phyloP scores from a whole-genome alignment of 345 rosid species.

The Mangifera indica region DNA sequence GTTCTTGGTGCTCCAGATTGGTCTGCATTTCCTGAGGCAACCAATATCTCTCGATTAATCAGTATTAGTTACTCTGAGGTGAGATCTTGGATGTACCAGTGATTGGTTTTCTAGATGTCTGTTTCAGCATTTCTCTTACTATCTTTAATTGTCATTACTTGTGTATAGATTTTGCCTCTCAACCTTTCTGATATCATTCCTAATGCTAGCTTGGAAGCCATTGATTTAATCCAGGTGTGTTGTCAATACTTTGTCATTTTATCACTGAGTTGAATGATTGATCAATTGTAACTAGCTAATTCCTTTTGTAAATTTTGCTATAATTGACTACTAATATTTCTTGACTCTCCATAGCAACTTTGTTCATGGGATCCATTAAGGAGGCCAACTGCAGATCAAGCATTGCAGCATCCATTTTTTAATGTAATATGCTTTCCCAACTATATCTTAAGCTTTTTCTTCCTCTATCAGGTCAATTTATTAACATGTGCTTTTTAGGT shows the following conservation, averaged over 20 bases:
- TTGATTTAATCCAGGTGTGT: slow-evolving; percentile 75
- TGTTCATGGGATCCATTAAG: slow-evolving; percentile 88
- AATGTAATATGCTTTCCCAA: slow-evolving; percentile 46
- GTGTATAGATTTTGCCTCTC: slow-evolving; percentile 57
- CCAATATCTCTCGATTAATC: slow-evolving; percentile 57
- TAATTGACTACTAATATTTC: slow-evolving; percentile 12
- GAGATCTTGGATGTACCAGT: slow-evolving; percentile 12
- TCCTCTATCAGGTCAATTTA: slow-evolving; percentile 15
- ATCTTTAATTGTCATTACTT: slow-evolving; percentile 11
- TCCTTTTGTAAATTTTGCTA: not conserved
- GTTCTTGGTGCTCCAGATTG: slow-evolving; percentile 79
- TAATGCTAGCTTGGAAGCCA: slow-evolving; percentile 75
- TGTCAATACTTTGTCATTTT: not conserved
- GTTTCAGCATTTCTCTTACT: slow-evolving; percentile 9
- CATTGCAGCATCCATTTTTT: slow-evolving; percentile 88
- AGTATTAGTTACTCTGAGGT: slow-evolving; percentile 65
- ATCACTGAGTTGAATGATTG: slow-evolving; percentile 1
- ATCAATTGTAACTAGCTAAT: not conserved
- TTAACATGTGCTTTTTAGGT: slow-evolving; percentile 44
- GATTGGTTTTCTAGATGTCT: not conserved
- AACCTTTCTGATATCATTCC: slow-evolving; percentile 65
- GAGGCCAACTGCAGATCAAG: slow-evolving; percentile 92
- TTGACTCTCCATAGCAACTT: slow-evolving; percentile 49
- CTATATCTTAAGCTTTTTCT: slow-evolving; percentile 16
- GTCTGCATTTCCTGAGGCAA: slow-evolving; percentile 73